phyloP scores from a whole-genome alignment of 2,329 filamentous ascomycete species.

The Alternaria tenuissima region DNA sequence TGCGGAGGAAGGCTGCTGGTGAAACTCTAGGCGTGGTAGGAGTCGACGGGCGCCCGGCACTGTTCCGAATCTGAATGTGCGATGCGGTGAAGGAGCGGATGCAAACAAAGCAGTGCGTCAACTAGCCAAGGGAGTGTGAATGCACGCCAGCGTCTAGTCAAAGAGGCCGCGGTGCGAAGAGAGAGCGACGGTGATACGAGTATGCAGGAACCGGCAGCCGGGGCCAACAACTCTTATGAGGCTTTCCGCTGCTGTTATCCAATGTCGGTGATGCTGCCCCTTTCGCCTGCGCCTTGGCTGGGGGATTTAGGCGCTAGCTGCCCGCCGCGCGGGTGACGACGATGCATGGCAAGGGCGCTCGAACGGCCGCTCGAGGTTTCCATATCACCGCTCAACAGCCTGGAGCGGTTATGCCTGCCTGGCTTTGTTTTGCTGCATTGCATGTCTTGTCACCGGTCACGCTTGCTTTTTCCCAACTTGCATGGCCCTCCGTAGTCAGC shows the following conservation, averaged over 20 bases:
- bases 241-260: constrained; percentile 16
- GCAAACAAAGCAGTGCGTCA: constrained; percentile 25
- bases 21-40: constrained; percentile 26
- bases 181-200: constrained; percentile 8
- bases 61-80: background rate
- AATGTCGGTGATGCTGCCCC: constrained; percentile 40
- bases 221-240: constrained; percentile 27
- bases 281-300: constrained; percentile 34
- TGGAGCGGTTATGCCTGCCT: background rate
- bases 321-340: constrained; percentile 1
- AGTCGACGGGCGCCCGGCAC: constrained; percentile 20
- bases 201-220: constrained; percentile 9
- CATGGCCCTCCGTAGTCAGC: background rate
- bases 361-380: background rate
- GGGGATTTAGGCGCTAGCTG: constrained; percentile 32
- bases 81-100: constrained; percentile 23
- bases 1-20: constrained; percentile 19
- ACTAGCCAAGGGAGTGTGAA: constrained; percentile 23
- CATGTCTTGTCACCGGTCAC: background rate
- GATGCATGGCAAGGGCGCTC: constrained; percentile 14
- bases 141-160: constrained; percentile 34
- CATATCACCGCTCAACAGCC: background rate
- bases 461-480: background rate
- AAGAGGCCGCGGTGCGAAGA: constrained; percentile 29
- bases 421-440: background rate